phyloP scores from a whole-genome alignment of 2,329 filamentous ascomycete species.

The Talaromyces verruculosus region DNA sequence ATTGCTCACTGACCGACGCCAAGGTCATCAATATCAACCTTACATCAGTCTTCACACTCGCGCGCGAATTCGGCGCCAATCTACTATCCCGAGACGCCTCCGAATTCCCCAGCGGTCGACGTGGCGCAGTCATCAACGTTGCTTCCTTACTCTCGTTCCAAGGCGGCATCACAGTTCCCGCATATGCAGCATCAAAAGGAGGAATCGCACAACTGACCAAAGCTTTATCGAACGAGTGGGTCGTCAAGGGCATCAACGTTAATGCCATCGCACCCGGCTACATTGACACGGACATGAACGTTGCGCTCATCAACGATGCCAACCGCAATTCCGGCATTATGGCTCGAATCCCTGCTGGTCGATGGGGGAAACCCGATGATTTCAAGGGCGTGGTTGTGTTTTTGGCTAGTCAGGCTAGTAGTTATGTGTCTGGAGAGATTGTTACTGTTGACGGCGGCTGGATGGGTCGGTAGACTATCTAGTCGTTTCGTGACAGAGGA shows the following conservation, averaged over 20 bases:
- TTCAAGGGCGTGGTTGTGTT: constrained; percentile 82
- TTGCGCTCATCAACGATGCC: constrained; percentile 71
- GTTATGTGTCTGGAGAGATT: constrained; percentile 78
- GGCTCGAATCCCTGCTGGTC: constrained; percentile 75
- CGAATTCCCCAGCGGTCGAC: constrained; percentile 32
- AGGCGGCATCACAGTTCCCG: constrained; percentile 82
- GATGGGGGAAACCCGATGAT: constrained; percentile 82
- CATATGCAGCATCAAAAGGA: constrained; percentile 83
- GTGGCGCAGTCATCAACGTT: constrained; percentile 71
- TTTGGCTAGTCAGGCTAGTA: constrained; percentile 72
- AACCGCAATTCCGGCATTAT: constrained; percentile 71
- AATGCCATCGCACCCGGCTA: constrained; percentile 90
- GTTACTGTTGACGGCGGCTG: constrained; percentile 86
- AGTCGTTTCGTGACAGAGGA: background rate
- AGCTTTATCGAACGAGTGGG: constrained; percentile 84
- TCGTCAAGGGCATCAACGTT: constrained; percentile 72
- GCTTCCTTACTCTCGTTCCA: constrained; percentile 80
- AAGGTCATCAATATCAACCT: constrained; percentile 84
- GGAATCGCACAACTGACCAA: constrained; percentile 83
- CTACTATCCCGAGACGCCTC: constrained; percentile 32
- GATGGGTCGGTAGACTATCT: constrained; percentile 70
- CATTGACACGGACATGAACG: constrained; percentile 93
- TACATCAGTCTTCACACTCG: constrained; percentile 68
- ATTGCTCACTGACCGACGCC: background rate
- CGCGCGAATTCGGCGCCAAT: constrained; percentile 39